A percentile compares a stretch with the other conserved stretches of the same genome.
These are phyloP conservation scores for Lasiodiplodia hormozganensis DNA, from an alignment of 2,329 filamentous ascomycete genomes.

Conservation along the genomic window DNA sequence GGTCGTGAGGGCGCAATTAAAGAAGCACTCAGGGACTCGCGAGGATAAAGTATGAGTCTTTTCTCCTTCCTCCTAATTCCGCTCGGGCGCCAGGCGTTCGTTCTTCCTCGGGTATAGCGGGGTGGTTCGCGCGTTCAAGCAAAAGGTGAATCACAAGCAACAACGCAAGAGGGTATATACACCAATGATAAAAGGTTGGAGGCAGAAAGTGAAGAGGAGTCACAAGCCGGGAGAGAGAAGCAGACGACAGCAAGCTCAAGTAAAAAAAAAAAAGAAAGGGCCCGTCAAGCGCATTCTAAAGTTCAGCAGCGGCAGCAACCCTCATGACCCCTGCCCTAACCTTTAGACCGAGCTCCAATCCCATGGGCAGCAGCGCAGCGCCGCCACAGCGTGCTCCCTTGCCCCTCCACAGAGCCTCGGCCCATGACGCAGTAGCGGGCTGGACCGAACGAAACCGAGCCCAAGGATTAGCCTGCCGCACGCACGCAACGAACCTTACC, in stretches of 20 bases:
- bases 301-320: constrained; percentile 5
- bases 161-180: neutral
- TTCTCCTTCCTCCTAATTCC: constrained; percentile 1
- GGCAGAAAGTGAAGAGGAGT: constrained; percentile 5
- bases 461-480: constrained; percentile 14
- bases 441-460: constrained; percentile 27
- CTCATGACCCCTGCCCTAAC: constrained; percentile 17
- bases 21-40: neutral
- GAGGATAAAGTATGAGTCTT: neutral
- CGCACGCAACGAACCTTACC: too few relatives aligned
- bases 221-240: neutral
- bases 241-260: neutral
- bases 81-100: neutral
- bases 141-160: neutral
- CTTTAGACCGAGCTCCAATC: constrained; percentile 29
- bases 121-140: neutral
- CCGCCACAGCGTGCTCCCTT: neutral
- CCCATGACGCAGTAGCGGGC: constrained; percentile 28
- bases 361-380: constrained; percentile 6
- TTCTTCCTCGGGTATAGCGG: constrained; percentile 2
- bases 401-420: constrained; percentile 28
- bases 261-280: constrained; percentile 4
- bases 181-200: neutral
- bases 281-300: neutral
- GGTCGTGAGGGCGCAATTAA: neutral